Evolutionary conservation across 2,329 filamentous ascomycete species (phyloP), one percentile per base, ranked within the genome.

Genomic region (Pseudonectria foliicola): DNA sequence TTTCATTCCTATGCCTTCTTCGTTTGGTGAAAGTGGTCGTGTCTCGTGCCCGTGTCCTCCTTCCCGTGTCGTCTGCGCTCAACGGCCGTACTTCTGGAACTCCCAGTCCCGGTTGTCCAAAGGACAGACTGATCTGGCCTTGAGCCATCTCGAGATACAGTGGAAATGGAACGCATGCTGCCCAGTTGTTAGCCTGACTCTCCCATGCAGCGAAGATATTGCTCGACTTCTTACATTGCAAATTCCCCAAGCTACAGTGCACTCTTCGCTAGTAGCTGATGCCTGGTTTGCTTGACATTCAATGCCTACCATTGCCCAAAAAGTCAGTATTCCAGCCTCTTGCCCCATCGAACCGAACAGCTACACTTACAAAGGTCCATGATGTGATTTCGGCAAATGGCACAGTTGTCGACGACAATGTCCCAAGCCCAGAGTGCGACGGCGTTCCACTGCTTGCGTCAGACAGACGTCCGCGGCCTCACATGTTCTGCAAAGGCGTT

Each of bases 141-240:
- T 98, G 40, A 98, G 72, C 92, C 92, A 98, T 65, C 92, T 79
- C 10, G 92, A 96, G 59, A 98, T 98, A 71, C 92, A 98, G 69
- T 98, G 92, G 68, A 98, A 98, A 66, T 98, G 92, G 73, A 98
- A 98, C 21, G 92, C 92, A 59, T 98, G 92, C 92, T 98, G 29
- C 27, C 42, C 21, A 41, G 13, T 25, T 27, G 48, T 71, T 53
- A 71, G 67, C 43, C 26, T 27, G 12, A 10, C n/a, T 11, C 29
- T 15, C 15, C 13, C 13, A 25, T 15, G 28, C 21, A 14, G 25
- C 15, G 13, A 12, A 16, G 24, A 21, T 35, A 10, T 26, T 29
- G 13, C 16, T 38, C 27, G 27, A n/a, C 11, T 28, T 33, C 85
- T 65, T 67, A 95, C 92, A 59, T 98, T 98, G 73, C 92, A 98